These are phyloP conservation scores for Aspergillus flavus DNA, from an alignment of 2,329 filamentous ascomycete species.

Conservation along the genomic window DNA sequence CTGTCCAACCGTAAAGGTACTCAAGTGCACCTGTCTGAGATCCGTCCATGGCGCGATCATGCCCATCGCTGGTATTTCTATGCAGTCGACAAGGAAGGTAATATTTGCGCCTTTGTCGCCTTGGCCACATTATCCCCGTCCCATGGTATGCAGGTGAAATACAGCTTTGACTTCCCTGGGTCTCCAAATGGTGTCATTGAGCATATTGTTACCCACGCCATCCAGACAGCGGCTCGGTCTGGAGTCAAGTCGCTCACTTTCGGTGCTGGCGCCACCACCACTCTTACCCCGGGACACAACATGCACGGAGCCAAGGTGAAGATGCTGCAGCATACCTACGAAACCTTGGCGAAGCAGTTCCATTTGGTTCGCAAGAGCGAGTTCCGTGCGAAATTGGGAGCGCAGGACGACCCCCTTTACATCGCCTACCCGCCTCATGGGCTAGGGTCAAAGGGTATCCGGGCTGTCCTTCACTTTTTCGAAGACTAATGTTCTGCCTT, in stretches of 20 bases:
- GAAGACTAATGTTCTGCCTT: conserved; percentile 56
- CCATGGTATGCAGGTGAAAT: conserved; percentile 93
- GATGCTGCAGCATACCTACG: conserved; percentile 81
- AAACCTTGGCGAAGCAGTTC: conserved; percentile 77
- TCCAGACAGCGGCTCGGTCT: conserved; percentile 61
- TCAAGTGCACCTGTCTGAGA: conserved; percentile 88
- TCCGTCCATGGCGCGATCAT: conserved; percentile 83
- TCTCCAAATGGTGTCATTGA: conserved; percentile 88
- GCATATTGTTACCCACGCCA: conserved; percentile 72
- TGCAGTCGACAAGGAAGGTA: conserved; percentile 71
- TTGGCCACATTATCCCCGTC: conserved; percentile 77
- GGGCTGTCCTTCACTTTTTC: conserved; percentile 89
- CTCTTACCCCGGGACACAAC: conserved; percentile 77
- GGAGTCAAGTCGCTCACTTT: conserved; percentile 77
- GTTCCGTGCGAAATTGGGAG: conserved; percentile 89
- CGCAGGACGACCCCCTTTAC: conserved; percentile 79
- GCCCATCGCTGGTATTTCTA: conserved; percentile 85
- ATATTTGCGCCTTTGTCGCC: conserved; percentile 76
- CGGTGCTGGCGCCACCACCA: conserved; percentile 76
- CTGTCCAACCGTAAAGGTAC: conserved; percentile 75
- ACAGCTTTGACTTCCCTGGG: conserved; percentile 88
- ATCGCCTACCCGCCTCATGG: conserved; percentile 89
- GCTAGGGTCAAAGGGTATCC: conserved; percentile 76
- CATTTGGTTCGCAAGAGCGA: conserved; percentile 82
- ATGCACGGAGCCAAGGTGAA: conserved; percentile 78